Conservation (phyloP, 176 grass and related monocot species). For the Aechmea fasciata region DNA sequence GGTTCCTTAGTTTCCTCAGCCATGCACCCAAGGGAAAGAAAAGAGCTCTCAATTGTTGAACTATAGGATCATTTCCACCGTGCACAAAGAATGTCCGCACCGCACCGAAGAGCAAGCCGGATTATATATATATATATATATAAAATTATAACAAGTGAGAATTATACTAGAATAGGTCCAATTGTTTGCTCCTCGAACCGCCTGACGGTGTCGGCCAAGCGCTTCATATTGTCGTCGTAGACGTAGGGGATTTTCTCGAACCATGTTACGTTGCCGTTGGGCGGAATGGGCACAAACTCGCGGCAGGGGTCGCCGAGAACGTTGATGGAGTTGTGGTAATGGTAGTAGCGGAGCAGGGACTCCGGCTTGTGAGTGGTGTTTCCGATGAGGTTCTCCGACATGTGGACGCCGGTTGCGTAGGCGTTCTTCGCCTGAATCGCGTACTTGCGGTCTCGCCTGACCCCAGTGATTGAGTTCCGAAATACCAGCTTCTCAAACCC, state of each 20-base stretch:
- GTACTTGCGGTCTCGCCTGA: constrained; percentile 73
- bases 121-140: constrained; percentile 21
- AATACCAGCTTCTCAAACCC: constrained; percentile 93
- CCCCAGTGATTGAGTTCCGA: constrained; percentile 63
- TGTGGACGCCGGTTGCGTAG: constrained; percentile 75
- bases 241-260: constrained; percentile 78
- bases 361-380: constrained; percentile 95
- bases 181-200: constrained; percentile 36
- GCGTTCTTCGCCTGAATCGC: constrained; percentile 74
- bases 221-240: constrained; percentile 69
- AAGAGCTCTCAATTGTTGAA: not conserved
- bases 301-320: constrained; percentile 57
- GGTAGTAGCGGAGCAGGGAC: constrained; percentile 81
- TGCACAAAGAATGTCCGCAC: constrained; percentile 24
- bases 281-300: constrained; percentile 47
- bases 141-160: not conserved
- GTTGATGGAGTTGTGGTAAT: constrained; percentile 95
- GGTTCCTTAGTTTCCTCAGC: not conserved
- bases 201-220: constrained; percentile 24
- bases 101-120: constrained; percentile 2
- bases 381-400: constrained; percentile 84
- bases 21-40: not conserved
- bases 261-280: constrained; percentile 46
- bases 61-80: constrained; percentile 12
- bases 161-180: constrained; percentile 4